Base-by-base conservation (phyloP, 2,329 filamentous ascomycete species). In the Verticillium nonalfalfae region DNA sequence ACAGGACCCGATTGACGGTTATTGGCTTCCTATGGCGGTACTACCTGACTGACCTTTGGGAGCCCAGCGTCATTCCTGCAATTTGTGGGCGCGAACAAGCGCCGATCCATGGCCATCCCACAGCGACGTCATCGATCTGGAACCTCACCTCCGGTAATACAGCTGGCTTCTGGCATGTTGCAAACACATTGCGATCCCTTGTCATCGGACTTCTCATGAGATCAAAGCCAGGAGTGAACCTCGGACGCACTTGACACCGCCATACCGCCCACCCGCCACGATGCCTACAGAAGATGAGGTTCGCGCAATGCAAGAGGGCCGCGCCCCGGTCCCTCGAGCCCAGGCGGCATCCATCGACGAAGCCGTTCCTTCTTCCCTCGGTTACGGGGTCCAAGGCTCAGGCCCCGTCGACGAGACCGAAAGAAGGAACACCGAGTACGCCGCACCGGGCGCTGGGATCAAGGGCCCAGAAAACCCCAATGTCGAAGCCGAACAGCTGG, bases 401-500 rank as follows among this genome's bases (percentile, higher is more conserved):
- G 63, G 57, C 14, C 67, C 67, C 3, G 65, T 60, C 13, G 66
- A 68, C 33, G 66, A 58, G 0, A 63, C 57, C 11, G 67, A 69
- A 61, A 36, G 59, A 33, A 54, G 50, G 26, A 64, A 60, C 21
- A 68, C 67, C 21, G 58, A 55, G 14, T 60, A 59, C 18, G 57
- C 45, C 13, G 39, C 54, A 21, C 33, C 33, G n/a, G 45, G 14
- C 26, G 54, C 11, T 1, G 7, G 15, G 4, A 36, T 13, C 10
- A 18, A 21, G 7, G 56, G 56, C 9, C 60, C 26, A 7, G 60
- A 69, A 61, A 69, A 69, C 57, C 59, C 63, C 15, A 69, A 68
- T 31, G 68, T 67, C 10, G 60, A 69, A 21, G 67, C 67, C 5
- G 68, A 68, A 57, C 67, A 69, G 60, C 57, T 69, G 56, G 67